A percentile compares a stretch with the other conserved stretches of the same genome.
Conservation (phyloP, 2,329 filamentous ascomycete species). For the Hypoxylon sp. region DNA sequence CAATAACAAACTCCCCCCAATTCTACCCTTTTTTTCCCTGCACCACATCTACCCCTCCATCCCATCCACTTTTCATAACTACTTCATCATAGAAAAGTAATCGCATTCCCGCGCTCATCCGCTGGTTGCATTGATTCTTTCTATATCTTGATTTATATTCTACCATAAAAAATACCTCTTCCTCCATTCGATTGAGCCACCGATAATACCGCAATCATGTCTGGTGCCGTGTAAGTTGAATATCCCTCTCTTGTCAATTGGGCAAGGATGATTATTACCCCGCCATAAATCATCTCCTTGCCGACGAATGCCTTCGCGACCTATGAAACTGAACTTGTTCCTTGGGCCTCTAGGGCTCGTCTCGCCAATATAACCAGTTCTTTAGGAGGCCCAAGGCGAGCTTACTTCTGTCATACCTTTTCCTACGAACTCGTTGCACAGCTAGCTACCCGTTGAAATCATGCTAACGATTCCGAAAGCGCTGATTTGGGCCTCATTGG, state of each 20-base stretch:
- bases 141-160: slow-evolving; percentile 32
- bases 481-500: slow-evolving; percentile 93
- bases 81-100: slow-evolving; percentile 54
- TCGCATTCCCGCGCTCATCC: slow-evolving; percentile 41
- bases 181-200: slow-evolving; percentile 35
- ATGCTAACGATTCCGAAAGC: slow-evolving; percentile 74
- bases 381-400: slow-evolving; percentile 73
- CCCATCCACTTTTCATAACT: slow-evolving; percentile 45
- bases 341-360: slow-evolving; percentile 73
- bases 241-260: slow-evolving; percentile 49
- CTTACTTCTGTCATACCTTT: slow-evolving; percentile 47
- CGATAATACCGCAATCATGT: slow-evolving; percentile 65
- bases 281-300: slow-evolving; percentile 44
- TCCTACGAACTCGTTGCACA: slow-evolving; percentile 42
- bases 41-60: slow-evolving; percentile 38
- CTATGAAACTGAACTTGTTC: slow-evolving; percentile 52
- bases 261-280: slow-evolving; percentile 41
- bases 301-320: slow-evolving; percentile 51
- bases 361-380: slow-evolving; percentile 76
- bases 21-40: slow-evolving; percentile 29
- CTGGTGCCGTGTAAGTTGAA: slow-evolving; percentile 76
- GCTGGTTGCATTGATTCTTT: slow-evolving; percentile 37
- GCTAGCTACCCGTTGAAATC: slow-evolving; percentile 52
- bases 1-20: slow-evolving; percentile 32
- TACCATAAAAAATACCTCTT: slow-evolving; percentile 9